Evolutionary conservation across 176 grass and related monocot genomes (phyloP), one percentile per base, ranked within the genome.

Genomic region (Carex scoparia): DNA sequence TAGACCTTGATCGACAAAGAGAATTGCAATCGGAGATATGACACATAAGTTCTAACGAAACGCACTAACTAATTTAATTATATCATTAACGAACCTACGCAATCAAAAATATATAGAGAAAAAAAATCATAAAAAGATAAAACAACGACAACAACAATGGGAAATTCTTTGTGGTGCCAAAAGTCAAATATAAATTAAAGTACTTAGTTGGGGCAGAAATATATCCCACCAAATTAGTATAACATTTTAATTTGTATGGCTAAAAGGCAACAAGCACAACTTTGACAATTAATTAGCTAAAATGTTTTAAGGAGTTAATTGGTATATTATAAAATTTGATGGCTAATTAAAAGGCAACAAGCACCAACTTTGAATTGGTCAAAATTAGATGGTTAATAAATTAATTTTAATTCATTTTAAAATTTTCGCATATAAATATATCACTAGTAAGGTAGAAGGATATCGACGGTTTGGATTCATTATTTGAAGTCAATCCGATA

Each of bases 41-140:
- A 94, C 69, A 94, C 72, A 2, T 94, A 86, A 94, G 89, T 94
- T 89, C 86, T 94, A 94, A 94, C 87, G 89, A 90, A 87, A 84
- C 15, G 84, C 91, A 90, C 87, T 90, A 87, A 56, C 48, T 40
- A 5, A 84, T 33, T 33, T 35, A 62, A 72, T 84, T 54, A 58
- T 70, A 61, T 81, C 19, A 40, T 81, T 81, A 61, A 63, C 79
- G 33, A 55, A 30, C 46, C 49, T 77, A 77, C 46, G 72, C 72
- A 77, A 77, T 12, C 72, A 77, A 75, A 75, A 54, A 54, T 54
- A 75, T 15, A 75, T 15, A 10, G 23, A 30, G 30, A 28, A 12
- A 11, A 3, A 28, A 75, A 54, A 55, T 75, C 18, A 73, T 27
- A 27, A 49, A 49, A 49, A 48, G 33, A 11, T 49, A 49, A n/a